Conservation (phyloP, 495 filamentous ascomycete genomes). For the Penicillium mononematosum region DNA sequence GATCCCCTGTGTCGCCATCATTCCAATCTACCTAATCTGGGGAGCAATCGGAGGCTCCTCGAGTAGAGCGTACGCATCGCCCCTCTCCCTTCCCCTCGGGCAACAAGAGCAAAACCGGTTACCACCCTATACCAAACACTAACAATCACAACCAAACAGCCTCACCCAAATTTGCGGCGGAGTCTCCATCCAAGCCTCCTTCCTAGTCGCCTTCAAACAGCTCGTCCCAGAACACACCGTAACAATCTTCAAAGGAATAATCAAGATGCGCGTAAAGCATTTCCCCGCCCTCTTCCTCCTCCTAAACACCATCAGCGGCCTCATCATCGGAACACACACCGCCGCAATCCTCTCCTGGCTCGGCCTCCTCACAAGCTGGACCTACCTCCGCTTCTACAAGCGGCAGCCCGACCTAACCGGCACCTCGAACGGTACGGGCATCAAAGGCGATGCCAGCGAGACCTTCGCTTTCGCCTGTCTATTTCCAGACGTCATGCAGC, state of each 20-base stretch:
- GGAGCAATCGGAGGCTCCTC: constrained; percentile 68
- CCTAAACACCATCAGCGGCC: constrained; percentile 70
- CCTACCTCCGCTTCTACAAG: constrained; percentile 94
- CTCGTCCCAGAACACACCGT: constrained; percentile 98
- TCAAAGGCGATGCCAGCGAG: constrained; percentile 85
- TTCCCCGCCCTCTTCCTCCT: constrained; percentile 89
- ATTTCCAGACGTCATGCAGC: constrained; percentile 84
- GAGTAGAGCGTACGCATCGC: constrained; percentile 62
- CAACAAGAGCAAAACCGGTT: background rate
- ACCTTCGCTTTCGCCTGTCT: constrained; percentile 94
- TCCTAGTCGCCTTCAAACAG: constrained; percentile 97
- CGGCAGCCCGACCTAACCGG: constrained; percentile 63
- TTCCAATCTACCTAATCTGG: constrained; percentile 68
- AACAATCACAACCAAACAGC: constrained; percentile 42
- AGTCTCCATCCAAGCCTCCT: constrained; percentile 84
- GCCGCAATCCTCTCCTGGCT: constrained; percentile 75
- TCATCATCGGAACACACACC: constrained; percentile 83
- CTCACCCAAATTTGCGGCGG: constrained; percentile 81
- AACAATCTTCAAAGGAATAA: constrained; percentile 77
- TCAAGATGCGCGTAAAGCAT: constrained; percentile 90
- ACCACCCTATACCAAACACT: constrained; percentile 28
- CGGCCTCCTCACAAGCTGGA: constrained; percentile 88
- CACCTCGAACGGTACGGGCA: constrained; percentile 49
- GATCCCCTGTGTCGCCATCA: constrained; percentile 75
- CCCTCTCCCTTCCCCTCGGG: background rate